A percentile compares a stretch with the other conserved stretches of the same genome.
phyloP scores from a whole-genome alignment of 352 stramenopile species.

The Phytophthora macrochlamydospora region DNA sequence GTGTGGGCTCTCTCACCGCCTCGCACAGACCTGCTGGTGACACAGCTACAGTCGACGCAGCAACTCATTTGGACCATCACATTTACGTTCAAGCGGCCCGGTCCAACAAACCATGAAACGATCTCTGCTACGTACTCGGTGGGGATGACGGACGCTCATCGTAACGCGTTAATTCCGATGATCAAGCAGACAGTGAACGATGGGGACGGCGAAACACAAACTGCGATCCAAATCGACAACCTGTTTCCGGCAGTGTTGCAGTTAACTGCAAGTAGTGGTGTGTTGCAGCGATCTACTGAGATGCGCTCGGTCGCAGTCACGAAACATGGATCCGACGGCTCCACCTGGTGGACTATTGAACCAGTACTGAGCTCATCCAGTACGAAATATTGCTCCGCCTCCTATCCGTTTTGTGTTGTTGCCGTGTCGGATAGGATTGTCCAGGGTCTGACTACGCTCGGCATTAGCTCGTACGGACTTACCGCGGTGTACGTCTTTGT shows the following conservation, averaged over 20 bases:
- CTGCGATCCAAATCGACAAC: constrained; percentile 51
- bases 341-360: constrained; percentile 74
- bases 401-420: constrained; percentile 78
- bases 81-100: constrained; percentile 72
- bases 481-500: constrained; percentile 90
- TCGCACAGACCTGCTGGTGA: constrained; percentile 69
- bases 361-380: constrained; percentile 36
- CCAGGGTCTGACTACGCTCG: constrained; percentile 74
- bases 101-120: constrained; percentile 60
- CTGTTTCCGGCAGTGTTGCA: constrained; percentile 76
- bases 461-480: constrained; percentile 85
- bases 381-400: constrained; percentile 49
- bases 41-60: constrained; percentile 71
- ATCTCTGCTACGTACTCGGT: constrained; percentile 61
- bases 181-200: constrained; percentile 64
- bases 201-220: constrained; percentile 30
- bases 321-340: constrained; percentile 57
- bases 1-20: constrained; percentile 78
- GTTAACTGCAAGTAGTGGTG: constrained; percentile 67
- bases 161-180: constrained; percentile 72
- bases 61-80: constrained; percentile 75
- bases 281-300: constrained; percentile 56
- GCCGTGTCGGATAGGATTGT: constrained; percentile 89
- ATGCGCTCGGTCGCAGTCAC: constrained; percentile 61
- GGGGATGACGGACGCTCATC: constrained; percentile 57